Base-by-base conservation (phyloP, 176 grass and related monocot genomes). In the Puya raimondii region DNA sequence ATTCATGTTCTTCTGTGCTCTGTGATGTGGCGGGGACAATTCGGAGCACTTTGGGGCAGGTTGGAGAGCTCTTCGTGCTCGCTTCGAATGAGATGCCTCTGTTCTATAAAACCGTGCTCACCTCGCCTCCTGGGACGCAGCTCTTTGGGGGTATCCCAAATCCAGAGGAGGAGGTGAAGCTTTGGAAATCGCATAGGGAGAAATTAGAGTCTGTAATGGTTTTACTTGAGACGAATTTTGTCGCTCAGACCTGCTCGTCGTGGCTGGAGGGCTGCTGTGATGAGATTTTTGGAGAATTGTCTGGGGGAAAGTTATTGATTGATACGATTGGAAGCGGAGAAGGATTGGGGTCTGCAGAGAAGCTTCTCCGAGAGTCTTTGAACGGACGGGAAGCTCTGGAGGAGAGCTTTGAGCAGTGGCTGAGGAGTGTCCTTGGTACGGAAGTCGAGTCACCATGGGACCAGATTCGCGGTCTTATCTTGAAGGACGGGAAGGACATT, bases 391-490 rank as follows among this genome's bases (percentile, higher is more conserved):
- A 88, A 22, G 84, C 70, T 11, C 65, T 99, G 51, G 95, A 99
- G 52, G 87, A 82, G 18, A 88, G 80, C 79, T 88, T 99, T 79
- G 90, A 91, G 67, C 85, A 80, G 73, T 99, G 95, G 95, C 81
- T 99, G 58, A 99, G 81, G 87, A 86, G 78, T 27, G 90, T 91
- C 26, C 91, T 97, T 77, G 95, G 95, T 48, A 88, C 87, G 0
- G 95, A 99, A 56, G 88, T 84, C 78, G 87, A 99, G 78, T 93
- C 95, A 11, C 87, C 95, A 42, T 99, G 95, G 95, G 78, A 93
- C 75, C 89, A 93, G 79, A 93, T 99, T 68, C 74, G 90, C 42
- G 87, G 87, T 1, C 70, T 91, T 42, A 88, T 94, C 65, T 74
- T 99, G 82, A 99, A 94, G 80, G 82, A 91, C 49, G 80, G 52